phyloP scores from a whole-genome alignment of 1,139 yeast species.

The Diutina mesorugosa region DNA sequence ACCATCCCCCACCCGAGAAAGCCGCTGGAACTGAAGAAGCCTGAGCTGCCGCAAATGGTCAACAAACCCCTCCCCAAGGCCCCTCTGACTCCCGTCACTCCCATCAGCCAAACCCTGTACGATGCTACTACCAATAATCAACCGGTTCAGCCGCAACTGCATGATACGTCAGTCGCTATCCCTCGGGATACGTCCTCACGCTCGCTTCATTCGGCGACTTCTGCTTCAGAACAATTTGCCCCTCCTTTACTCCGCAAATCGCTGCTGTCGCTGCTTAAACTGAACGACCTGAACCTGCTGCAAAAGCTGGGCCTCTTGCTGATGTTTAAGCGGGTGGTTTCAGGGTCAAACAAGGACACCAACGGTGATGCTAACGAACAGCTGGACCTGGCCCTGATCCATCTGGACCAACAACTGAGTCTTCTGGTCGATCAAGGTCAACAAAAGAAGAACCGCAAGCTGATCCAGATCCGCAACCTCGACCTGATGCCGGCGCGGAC shows the following conservation, averaged over 20 bases:
- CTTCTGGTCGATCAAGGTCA: background rate
- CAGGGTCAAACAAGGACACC: background rate
- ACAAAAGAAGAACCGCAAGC: background rate
- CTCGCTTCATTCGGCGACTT: background rate
- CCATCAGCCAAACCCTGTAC: background rate
- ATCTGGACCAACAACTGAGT: background rate
- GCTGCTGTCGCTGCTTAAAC: background rate
- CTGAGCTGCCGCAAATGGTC: background rate
- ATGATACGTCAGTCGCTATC: background rate
- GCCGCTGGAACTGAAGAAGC: background rate
- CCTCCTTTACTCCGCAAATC: background rate
- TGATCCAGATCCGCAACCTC: conserved; percentile 1
- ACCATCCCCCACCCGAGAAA: background rate
- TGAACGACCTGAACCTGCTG: background rate
- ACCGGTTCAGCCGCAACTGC: too few relatives aligned
- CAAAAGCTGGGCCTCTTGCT: background rate
- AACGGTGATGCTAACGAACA: background rate
- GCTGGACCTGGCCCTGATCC: background rate
- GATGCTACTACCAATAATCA: background rate
- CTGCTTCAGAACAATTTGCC: background rate
- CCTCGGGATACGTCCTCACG: background rate
- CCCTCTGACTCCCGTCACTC: background rate
- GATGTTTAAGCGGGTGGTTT: conserved; percentile 1
- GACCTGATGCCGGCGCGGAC: background rate
- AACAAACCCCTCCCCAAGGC: background rate